Evolutionary conservation across 768 basidiomycete genomes (phyloP), one percentile per base, ranked within the genome.

Genomic region (Psilocybe sp.): DNA sequence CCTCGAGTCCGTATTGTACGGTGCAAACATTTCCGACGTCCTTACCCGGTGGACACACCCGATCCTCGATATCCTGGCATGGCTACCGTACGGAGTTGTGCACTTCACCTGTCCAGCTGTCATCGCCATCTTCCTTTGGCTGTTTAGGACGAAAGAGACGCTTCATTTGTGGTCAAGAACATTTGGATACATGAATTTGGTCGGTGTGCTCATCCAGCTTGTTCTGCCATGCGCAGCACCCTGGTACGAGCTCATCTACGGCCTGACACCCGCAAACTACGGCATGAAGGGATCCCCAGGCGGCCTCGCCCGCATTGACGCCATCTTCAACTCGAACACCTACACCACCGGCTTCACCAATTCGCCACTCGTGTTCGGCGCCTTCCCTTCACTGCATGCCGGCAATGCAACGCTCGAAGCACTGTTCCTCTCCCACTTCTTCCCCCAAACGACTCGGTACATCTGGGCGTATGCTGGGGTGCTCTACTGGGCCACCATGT

Each of bases 401-500:
- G 96, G 82, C 2, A 87, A 84, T 64, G 90, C 90, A 2, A 97
- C 95, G 4, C 81, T 98, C 58, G 92, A 92, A 57, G 96, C 94
- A 0, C 79, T 99, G 43, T 95, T 95, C 78, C 70, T 98, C 47
- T 84, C 89, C 15, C 93, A 98, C 69, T 98, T 98, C 72, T 98
- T 98, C 81, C 90, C 92, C 0, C 76, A 78, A 52, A 77, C 76
- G 31, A 74, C 80, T 1, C 73, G 71, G 2, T 85, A 77, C 56
- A 82, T 84, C 18, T 98, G 93, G 91, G 73, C 69, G 1, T 99
- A 98, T 69, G 85, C 84, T 2, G 84, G 81, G 5, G 71, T 91
- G 14, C 80, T 99, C 4, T 98, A 96, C 67, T 99, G 97, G 97
- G 86, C 91, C 9, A 98, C 96, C 18, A 98, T 98, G 96, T 98